Evolutionary conservation across 176 grass and related monocot species (phyloP).

Genomic region (Saccharum spontaneum): DNA sequence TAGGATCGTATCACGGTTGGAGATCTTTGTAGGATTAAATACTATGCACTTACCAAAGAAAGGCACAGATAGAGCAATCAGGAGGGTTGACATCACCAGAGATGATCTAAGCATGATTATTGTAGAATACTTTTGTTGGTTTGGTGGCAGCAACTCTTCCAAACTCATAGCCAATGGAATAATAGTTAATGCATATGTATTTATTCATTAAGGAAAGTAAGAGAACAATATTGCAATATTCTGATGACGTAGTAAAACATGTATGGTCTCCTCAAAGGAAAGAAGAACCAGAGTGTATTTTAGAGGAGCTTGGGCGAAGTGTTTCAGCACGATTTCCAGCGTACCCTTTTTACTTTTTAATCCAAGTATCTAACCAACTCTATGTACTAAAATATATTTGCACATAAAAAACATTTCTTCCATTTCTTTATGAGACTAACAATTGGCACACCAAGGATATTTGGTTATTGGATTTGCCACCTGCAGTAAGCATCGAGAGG

Average conservation of each 20-base stretch:
- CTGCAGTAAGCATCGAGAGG: slow-evolving; percentile 43
- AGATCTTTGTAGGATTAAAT: neutral
- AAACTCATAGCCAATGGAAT: slow-evolving; percentile 82
- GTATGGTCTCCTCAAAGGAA: neutral
- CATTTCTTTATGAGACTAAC: neutral
- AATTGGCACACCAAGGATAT: slow-evolving; percentile 64
- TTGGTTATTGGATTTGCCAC: slow-evolving; percentile 96
- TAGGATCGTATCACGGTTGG: neutral
- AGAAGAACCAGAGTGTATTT: neutral
- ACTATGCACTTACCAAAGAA: slow-evolving; percentile 74
- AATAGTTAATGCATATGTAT: slow-evolving; percentile 78
- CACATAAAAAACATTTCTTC: neutral
- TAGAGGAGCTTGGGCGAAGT: neutral
- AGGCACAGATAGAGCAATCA: slow-evolving; percentile 68
- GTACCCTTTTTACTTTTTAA: neutral
- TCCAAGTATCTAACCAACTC: neutral
- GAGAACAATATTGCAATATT: neutral
- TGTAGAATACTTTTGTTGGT: slow-evolving; percentile 56
- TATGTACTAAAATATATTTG: neutral
- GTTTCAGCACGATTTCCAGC: neutral
- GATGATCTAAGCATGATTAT: slow-evolving; percentile 74
- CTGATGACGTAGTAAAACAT: neutral
- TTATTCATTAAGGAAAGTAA: slow-evolving; percentile 47
- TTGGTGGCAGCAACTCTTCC: slow-evolving; percentile 75
- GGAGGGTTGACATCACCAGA: slow-evolving; percentile 68